Evolutionary conservation across 1,284 basidiomycete genomes (phyloP), one percentile per base, ranked within the genome.

Genomic region (Schizophyllum commune): DNA sequence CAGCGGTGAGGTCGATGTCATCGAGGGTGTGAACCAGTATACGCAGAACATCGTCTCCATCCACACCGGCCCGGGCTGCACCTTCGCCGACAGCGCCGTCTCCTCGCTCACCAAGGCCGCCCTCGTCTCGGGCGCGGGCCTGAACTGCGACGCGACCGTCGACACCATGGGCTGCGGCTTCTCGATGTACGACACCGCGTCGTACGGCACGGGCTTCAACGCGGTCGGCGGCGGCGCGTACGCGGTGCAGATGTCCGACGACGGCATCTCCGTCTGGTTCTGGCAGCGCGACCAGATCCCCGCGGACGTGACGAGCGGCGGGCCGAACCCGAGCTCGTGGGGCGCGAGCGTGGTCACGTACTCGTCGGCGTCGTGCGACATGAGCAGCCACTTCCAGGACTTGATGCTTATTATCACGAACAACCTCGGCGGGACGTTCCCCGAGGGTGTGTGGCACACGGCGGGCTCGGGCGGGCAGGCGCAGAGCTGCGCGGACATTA

Each of bases 381-480:
- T 82, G 19, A 78, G 75, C 71, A 68, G 75, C 66, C 84, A 78
- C 76, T 86, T 86, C 76, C 72, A 78, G 62, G 72, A 80, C 62
- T 78, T 85, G 67, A 78, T 77, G 60, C 76, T 79, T 61, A 82
- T 85, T 69, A 79, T 83, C 63, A 78, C 83, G 69, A 84, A 81
- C 56, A 82, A 82, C 21, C 74, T 85, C 57, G 85, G 83, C 65
- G 87, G 88, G 57, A 82, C 85, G 64, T 89, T 86, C 85, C 85
- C 84, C 20, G 81, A 82, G 60, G 75, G 75, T 33, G 79, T 80
- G 15, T 87, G 85, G 85, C 70, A 70, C 56, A 69, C 72, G 27
- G 69, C 78, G 13, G 79, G 78, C 32, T 71, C 77, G 52, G 80
- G 81, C 4, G 84, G 84, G 32, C 83, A 85, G 71, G 73, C 72